Evolutionary conservation across 2,329 filamentous ascomycete species (phyloP), one percentile per base, ranked within the genome.

Genomic region (Ophiosphaerella korrae): DNA sequence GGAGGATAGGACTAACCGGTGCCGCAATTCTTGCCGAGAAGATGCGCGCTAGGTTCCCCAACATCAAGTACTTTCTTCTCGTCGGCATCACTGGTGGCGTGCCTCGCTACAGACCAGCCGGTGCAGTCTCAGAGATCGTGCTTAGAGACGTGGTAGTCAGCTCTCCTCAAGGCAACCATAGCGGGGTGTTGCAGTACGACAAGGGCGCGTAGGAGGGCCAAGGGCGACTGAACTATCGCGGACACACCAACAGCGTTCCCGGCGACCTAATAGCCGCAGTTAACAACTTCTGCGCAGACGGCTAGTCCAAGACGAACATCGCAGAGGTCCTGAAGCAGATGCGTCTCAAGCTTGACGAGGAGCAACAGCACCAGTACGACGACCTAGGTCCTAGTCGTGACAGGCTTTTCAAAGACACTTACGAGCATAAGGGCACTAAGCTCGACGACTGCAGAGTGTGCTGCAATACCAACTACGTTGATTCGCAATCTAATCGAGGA

Each of bases 51-150:
- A 45, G 42, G 2, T 60, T 57, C 26, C 50, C 51, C 2, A 52
- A 52, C 33, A 57, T 62, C 41, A 50, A 47, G 18, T 55, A 48
- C 34, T 55, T 60, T 38, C 18, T 62, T 1, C 29, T 60, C 1
- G 58, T 65, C 12, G 53, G 60, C n/a, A 65, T 63, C 35, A 55
- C 41, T 49, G 53, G 60, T n/a, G 60, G 62, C 4, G 57, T 58
- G 3, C 60, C 54, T 26, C 23, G 43, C 42, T 58, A 62, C 31
- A 50, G 57, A n/a, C 48, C 50, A 35, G 34, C 53, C n/a, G 45
- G 59, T 44, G 51, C 48, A 37, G 44, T 3, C 7, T 46, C 41
- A 2, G 45, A 58, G 38, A 60, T 66, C 13, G 46, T 56, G n/a
- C 51, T 66, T 11, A 55, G 60, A 26, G 61, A 64, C 45, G 53